phyloP scores from a whole-genome alignment of 306 rosid genomes.

The Malus asiatica region DNA sequence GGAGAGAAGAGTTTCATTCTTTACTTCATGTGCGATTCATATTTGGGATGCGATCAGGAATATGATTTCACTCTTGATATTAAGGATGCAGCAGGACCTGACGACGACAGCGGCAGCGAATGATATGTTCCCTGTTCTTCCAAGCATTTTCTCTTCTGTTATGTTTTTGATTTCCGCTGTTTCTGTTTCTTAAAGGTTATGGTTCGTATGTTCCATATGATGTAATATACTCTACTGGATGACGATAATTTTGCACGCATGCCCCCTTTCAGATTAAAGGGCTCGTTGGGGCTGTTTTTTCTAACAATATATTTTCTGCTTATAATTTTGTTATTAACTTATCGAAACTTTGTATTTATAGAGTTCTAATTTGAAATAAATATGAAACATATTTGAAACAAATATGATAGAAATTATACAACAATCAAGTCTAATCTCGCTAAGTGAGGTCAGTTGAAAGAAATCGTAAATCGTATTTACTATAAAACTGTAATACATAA shows the following conservation, averaged over 20 bases:
- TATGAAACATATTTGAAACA: no score
- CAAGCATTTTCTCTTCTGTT: not conserved
- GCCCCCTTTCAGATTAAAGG: no score
- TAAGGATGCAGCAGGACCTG: slow-evolving; percentile 40
- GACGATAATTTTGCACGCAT: not conserved
- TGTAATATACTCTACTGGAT: not conserved
- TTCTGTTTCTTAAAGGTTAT: not conserved
- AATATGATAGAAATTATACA: no score
- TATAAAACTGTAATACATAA: no score
- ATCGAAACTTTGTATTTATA: not conserved
- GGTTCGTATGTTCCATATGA: not conserved
- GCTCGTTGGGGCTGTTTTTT: no score
- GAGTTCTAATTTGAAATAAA: no score
- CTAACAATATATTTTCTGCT: no score
- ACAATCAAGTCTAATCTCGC: no score
- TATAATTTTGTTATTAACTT: not conserved
- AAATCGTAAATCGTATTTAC: no score
- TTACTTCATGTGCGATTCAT: slow-evolving; percentile 92
- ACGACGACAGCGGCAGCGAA: slow-evolving; percentile 37
- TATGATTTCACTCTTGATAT: slow-evolving; percentile 58
- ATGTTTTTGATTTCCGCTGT: not conserved
- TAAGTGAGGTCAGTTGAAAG: no score
- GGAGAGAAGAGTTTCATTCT: slow-evolving; percentile 70
- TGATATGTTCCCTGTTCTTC: not conserved
- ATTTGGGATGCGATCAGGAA: slow-evolving; percentile 94